These are phyloP conservation scores for Fusarium sp. DNA, from an alignment of 2,329 filamentous ascomycete species.

Conservation along the genomic window DNA sequence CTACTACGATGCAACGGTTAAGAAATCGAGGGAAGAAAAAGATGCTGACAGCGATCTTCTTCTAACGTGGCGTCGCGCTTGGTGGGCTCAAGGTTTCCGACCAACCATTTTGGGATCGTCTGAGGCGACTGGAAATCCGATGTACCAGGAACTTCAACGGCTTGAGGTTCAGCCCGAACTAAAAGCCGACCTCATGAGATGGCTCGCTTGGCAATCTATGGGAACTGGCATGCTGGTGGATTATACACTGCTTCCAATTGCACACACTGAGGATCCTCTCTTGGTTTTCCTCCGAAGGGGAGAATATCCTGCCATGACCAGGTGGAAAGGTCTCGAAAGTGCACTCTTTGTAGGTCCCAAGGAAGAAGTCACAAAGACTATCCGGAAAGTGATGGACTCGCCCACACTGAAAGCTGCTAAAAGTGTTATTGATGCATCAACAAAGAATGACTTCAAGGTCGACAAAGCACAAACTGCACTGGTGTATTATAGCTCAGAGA, in stretches of 20 bases:
- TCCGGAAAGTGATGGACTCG: conserved; percentile 68
- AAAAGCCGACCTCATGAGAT: conserved; percentile 79
- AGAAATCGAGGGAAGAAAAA: conserved; percentile 70
- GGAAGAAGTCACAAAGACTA: conserved; percentile 68
- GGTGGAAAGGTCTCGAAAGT: conserved; percentile 76
- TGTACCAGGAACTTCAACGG: conserved; percentile 76
- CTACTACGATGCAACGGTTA: conserved; percentile 79
- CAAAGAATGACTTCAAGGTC: conserved; percentile 68
- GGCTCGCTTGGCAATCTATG: conserved; percentile 95
- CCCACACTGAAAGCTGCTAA: conserved; percentile 63
- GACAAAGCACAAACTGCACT: conserved; percentile 74
- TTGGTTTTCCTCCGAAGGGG: conserved; percentile 79
- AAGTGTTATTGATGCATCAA: conserved; percentile 70
- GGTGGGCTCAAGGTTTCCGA: conserved; percentile 94
- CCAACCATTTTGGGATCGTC: conserved; percentile 82
- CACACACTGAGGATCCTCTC: conserved; percentile 74
- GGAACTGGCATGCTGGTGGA: conserved; percentile 83
- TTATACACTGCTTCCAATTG: conserved; percentile 87
- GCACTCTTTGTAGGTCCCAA: conserved; percentile 79
- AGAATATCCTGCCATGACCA: conserved; percentile 77
- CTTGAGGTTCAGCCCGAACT: conserved; percentile 69
- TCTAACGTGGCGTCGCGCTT: conserved; percentile 88
- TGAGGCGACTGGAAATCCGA: conserved; percentile 85
- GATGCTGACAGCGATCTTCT: conserved; percentile 83
- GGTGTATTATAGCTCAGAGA: conserved; percentile 77